Percentiles rank a stretch among this genome's conserved stretches.
These are phyloP conservation scores for Stephanocyclus meneghinianus DNA, from an alignment of 352 stramenopile genomes.

Conservation along the genomic window DNA sequence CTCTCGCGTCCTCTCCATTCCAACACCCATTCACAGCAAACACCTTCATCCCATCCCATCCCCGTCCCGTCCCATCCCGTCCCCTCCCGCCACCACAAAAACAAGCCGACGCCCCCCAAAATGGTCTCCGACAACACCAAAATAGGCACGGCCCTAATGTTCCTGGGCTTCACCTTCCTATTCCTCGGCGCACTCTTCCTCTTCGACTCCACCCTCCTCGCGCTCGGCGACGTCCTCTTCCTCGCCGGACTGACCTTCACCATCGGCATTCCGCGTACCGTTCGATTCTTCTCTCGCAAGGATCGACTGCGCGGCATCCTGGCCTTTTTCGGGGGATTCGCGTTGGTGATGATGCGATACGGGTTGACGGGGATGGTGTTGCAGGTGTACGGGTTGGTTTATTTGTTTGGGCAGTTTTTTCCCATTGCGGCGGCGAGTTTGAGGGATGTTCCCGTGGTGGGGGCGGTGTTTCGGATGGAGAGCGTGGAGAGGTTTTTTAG, in stretches of 20 bases:
- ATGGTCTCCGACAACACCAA: slow-evolving; percentile 91
- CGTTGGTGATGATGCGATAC: slow-evolving; percentile 90
- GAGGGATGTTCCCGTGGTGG: slow-evolving; percentile 89
- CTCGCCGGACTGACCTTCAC: slow-evolving; percentile 90
- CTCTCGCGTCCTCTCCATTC: too few species aligned
- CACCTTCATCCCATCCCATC: too few species aligned
- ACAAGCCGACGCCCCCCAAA: not conserved
- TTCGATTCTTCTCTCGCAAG: slow-evolving; percentile 92
- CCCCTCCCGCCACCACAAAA: not conserved
- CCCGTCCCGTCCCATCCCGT: not conserved
- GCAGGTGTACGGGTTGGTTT: slow-evolving; percentile 92
- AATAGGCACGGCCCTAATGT: slow-evolving; percentile 91
- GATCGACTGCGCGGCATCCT: slow-evolving; percentile 92
- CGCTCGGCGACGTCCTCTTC: slow-evolving; percentile 92
- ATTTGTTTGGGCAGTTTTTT: slow-evolving; percentile 95
- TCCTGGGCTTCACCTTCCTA: slow-evolving; percentile 89
- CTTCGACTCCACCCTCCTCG: slow-evolving; percentile 91
- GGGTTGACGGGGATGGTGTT: slow-evolving; percentile 91
- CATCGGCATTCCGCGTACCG: slow-evolving; percentile 88
- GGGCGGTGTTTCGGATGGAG: slow-evolving; percentile 86
- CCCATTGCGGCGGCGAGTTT: slow-evolving; percentile 91
- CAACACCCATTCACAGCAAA: too few species aligned
- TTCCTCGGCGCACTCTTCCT: slow-evolving; percentile 92
- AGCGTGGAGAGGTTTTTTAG: slow-evolving; percentile 83
- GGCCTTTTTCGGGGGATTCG: slow-evolving; percentile 91